Percentiles rank a stretch among this genome's conserved stretches.
These are phyloP conservation scores for Quillaja saponaria DNA, from an alignment of 306 rosid species.

Conservation along the genomic window DNA sequence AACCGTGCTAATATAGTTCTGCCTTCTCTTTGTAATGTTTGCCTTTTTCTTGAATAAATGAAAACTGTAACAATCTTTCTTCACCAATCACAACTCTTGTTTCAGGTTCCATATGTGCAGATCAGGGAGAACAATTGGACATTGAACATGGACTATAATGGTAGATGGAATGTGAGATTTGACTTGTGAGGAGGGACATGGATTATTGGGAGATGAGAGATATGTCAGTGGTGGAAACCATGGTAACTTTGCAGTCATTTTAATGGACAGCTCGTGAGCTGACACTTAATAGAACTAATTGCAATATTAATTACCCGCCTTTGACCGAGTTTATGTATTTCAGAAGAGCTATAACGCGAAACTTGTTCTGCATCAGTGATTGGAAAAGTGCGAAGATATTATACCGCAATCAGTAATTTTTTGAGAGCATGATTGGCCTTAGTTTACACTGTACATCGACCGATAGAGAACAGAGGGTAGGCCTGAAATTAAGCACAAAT, in stretches of 20 bases:
- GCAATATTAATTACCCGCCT: conserved; percentile 10
- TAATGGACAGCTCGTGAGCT: conserved; percentile 17
- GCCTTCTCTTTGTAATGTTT: neutral
- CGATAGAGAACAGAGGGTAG: too few species aligned
- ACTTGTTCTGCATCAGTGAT: too few species aligned
- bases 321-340: neutral
- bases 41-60: neutral
- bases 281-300: conserved; percentile 2
- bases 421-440: too few species aligned
- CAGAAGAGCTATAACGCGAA: too few species aligned
- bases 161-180: conserved; percentile 88
- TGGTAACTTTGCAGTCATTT: conserved; percentile 24
- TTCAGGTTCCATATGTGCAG: conserved; percentile 93
- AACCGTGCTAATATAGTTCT: neutral
- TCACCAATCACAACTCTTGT: conserved; percentile 27
- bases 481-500: too few species aligned
- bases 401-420: too few species aligned
- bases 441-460: too few species aligned
- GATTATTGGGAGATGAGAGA: conserved; percentile 29
- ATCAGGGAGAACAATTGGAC: conserved; percentile 97
- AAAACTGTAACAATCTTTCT: neutral
- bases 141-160: conserved; percentile 69
- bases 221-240: conserved; percentile 16
- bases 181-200: conserved; percentile 58
- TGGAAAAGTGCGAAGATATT: too few species aligned